Evolutionary conservation across 768 basidiomycete species (phyloP), one percentile per base, ranked within the genome.

Genomic region (Mycena epipterygia): DNA sequence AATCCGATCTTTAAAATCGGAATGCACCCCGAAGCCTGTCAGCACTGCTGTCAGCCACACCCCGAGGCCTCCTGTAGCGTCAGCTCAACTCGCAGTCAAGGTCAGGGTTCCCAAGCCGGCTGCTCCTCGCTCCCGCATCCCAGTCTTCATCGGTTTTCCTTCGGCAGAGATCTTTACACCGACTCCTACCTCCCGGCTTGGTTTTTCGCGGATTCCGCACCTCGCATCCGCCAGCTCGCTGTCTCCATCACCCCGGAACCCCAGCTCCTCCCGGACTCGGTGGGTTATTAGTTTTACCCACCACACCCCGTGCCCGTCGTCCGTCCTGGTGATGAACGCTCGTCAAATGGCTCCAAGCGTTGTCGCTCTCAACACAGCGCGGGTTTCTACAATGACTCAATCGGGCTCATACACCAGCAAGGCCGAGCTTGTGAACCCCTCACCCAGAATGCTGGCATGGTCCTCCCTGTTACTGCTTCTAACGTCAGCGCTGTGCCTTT

Each of bases 251-350:
- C n/a, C n/a, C n/a, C n/a, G n/a, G n/a, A n/a, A n/a, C n/a, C n/a
- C n/a, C 33, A 46, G 29, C 21, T 35, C 60, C 30, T 48, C 46
- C 21, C 23, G 27, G 14, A 48, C n/a, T 14, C 3, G 3, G n/a
- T 61, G 46, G 13, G 23, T 35, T 9, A 30, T 11, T 14, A 49
- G 60, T 12, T 61, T 32, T 33, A 25, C 14, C 17, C 21, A 25
- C 17, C 44, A 23, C 2, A 60, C 59, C 5, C 59, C 59, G 29
- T 46, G 42, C 37, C 59, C 59, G 29, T 60, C 59, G 41, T 44
- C 44, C 57, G 7, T 58, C 57, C 57, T 44, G 39, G 57, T 27
- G 57, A 30, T 13, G 21, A 44, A 32, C 29, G 44, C 21, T 21
- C 44, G 42, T 48, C 59, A 32, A 48, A 14, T 25, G 58, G 58